Percentiles rank a stretch among this genome's conserved stretches.
Conservation (phyloP, 495 filamentous ascomycete species). For the Aspergillus cristatus region DNA sequence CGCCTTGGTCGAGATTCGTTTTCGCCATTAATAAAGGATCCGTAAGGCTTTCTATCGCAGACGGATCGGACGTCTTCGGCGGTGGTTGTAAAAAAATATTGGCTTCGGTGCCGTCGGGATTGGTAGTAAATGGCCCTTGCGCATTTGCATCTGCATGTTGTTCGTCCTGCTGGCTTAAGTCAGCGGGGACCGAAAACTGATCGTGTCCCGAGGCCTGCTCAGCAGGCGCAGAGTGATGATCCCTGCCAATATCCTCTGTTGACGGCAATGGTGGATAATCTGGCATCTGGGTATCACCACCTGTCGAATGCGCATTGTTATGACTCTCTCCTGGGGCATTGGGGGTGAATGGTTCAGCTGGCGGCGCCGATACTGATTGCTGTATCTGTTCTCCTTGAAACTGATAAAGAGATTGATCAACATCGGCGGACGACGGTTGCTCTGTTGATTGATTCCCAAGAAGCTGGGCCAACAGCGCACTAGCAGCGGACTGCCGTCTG, state of each 20-base stretch:
- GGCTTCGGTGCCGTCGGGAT: background rate
- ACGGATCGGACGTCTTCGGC: slow-evolving; percentile 13
- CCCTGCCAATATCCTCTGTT: too few relatives aligned
- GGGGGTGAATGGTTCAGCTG: too few relatives aligned
- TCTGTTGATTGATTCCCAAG: slow-evolving; percentile 28
- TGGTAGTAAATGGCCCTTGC: slow-evolving; percentile 7
- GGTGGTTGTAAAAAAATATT: too few relatives aligned
- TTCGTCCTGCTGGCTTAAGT: slow-evolving; percentile 3
- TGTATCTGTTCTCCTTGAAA: slow-evolving; percentile 3
- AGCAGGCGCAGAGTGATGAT: too few relatives aligned
- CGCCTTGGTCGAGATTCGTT: slow-evolving; percentile 23
- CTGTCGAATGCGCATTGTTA: too few relatives aligned
- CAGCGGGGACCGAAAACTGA: too few relatives aligned
- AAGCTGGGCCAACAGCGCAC: slow-evolving; percentile 35
- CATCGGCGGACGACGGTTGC: slow-evolving; percentile 6
- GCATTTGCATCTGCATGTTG: slow-evolving; percentile 5
- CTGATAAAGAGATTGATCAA: slow-evolving; percentile 11
- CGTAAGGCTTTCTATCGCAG: slow-evolving; percentile 16
- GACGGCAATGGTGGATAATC: too few relatives aligned
- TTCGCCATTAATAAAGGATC: slow-evolving; percentile 30
- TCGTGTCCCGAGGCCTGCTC: too few relatives aligned
- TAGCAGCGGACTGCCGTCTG: slow-evolving; percentile 32
- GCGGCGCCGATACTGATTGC: background rate
- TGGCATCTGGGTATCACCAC: too few relatives aligned
- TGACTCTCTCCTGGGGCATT: too few relatives aligned